Base-by-base conservation (phyloP, 164 flowering plant genomes). In the Aristolochia fimbriata region DNA sequence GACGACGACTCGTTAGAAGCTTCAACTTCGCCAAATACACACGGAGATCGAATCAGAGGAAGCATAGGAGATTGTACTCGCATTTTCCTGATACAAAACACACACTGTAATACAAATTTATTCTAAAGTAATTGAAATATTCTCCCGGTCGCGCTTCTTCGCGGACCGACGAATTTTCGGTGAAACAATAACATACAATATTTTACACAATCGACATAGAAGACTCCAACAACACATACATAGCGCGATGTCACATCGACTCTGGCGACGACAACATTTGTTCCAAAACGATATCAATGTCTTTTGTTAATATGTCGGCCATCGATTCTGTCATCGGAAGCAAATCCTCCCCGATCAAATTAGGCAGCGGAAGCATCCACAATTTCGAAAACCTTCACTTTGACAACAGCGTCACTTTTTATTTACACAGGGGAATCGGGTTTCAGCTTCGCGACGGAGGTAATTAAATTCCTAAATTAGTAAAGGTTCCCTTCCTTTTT, bases 381-480 rank as follows among this genome's bases (percentile, higher is more conserved):
- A 76, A 78, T 55, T 90, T 90, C 61, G 83, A 78, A 51, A 67
- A 72, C 23, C 72, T 93, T 51, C 17, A 80, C 8, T 93, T 93
- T 52, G 83, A 93, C 71, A 93, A 86, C 43, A 84, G 90, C 66
- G 86, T 95, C 11, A 83, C 90, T 56, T 80, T 74, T 1, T 87
- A 93, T 51, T 93, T 96, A 62, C 99, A 93, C 64, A 72, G 97
- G 75, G 99, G 97, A 0, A 79, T 93, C 13, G 97, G 73, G 15
- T n/a, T 93, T n/a, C 99, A 93, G 72, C 81, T 90, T 6, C 96
- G 99, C 3, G 99, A 93, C 74, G 99, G 97, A 83, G 98, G 98
- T 87, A 87, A n/a, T n/a, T n/a, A n/a, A n/a, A n/a, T n/a, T n/a
- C n/a, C n/a, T n/a, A n/a, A n/a, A n/a, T n/a, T n/a, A n/a, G n/a